Evolutionary conservation across 768 basidiomycete genomes (phyloP).

Genomic region (Kwoniella sp.): DNA sequence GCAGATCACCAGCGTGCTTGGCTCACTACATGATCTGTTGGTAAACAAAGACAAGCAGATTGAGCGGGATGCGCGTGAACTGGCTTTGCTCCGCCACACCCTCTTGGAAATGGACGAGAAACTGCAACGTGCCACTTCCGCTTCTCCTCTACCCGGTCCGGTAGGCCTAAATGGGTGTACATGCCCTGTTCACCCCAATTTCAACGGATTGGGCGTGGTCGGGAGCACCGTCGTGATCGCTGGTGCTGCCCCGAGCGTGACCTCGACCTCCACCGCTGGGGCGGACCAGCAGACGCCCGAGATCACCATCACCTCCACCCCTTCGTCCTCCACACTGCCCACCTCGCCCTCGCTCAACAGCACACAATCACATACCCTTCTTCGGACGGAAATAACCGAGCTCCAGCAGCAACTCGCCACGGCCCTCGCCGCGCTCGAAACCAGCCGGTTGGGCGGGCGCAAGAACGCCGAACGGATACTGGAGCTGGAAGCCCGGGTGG

Average conservation of each 20-base stretch:
- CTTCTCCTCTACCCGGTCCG: slow-evolving; percentile 13
- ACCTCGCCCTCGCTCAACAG: slow-evolving; percentile 1
- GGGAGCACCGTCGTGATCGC: neutral
- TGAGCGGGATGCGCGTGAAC: slow-evolving; percentile 39
- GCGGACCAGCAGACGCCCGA: slow-evolving; percentile 3
- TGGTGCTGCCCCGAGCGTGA: neutral
- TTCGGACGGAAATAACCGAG: slow-evolving; percentile 18
- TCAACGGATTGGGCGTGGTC: too few relatives aligned
- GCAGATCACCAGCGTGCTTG: slow-evolving; percentile 34
- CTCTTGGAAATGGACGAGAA: slow-evolving; percentile 44
- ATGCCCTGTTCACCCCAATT: slow-evolving; percentile 14
- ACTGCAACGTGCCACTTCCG: slow-evolving; percentile 15
- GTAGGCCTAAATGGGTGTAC: slow-evolving; percentile 17
- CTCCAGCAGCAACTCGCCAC: slow-evolving; percentile 33
- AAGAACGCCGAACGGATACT: slow-evolving; percentile 20
- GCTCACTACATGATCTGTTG: slow-evolving; percentile 37
- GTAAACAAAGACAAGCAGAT: slow-evolving; percentile 41
- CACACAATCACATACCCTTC: neutral
- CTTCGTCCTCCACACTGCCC: slow-evolving; percentile 14
- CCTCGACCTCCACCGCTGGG: neutral
- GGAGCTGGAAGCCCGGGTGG: slow-evolving; percentile 22
- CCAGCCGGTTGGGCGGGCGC: slow-evolving; percentile 9
- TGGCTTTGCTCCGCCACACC: slow-evolving; percentile 36
- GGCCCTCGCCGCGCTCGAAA: slow-evolving; percentile 26
- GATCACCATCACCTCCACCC: slow-evolving; percentile 37